Conservation (phyloP, 495 filamentous ascomycete species). For the Wilcoxina mikolae region DNA sequence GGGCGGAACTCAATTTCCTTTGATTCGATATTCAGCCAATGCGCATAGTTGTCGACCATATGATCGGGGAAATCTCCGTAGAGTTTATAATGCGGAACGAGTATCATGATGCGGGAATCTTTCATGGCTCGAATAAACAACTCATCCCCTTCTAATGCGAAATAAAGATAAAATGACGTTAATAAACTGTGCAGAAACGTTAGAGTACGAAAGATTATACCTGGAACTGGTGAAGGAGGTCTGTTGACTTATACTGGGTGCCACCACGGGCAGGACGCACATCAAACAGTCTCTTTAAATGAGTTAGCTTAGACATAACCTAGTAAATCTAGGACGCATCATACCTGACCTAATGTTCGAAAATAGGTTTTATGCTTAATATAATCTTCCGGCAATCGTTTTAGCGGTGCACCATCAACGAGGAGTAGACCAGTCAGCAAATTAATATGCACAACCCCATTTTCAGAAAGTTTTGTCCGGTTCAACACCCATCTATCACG, state of each 20-base stretch:
- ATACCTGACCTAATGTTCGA: constrained; percentile 35
- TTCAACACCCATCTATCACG: constrained; percentile 29
- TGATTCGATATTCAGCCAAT: constrained; percentile 43
- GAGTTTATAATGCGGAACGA: constrained; percentile 35
- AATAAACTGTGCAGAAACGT: no score
- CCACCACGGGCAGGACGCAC: no score
- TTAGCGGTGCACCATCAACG: constrained; percentile 40
- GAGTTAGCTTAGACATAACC: no score
- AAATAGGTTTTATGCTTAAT: constrained; percentile 31
- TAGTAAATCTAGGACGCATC: no score
- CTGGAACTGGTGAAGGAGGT: no score
- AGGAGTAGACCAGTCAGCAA: constrained; percentile 42
- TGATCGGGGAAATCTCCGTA: constrained; percentile 33
- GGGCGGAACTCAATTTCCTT: constrained; percentile 39
- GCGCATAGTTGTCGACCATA: constrained; percentile 37
- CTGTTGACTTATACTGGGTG: no score
- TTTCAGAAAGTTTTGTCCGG: constrained; percentile 13
- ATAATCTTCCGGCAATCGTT: constrained; percentile 37
- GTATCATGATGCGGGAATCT: constrained; percentile 24
- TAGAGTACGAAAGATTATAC: no score
- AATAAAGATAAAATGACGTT: neutral
- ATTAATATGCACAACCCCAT: constrained; percentile 39
- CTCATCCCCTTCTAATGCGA: neutral
- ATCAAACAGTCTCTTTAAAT: no score
- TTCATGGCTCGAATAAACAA: neutral